A percentile compares a stretch with the other conserved stretches of the same genome.
phyloP scores from a whole-genome alignment of 768 basidiomycete genomes.

The Termitomyces heimii region DNA sequence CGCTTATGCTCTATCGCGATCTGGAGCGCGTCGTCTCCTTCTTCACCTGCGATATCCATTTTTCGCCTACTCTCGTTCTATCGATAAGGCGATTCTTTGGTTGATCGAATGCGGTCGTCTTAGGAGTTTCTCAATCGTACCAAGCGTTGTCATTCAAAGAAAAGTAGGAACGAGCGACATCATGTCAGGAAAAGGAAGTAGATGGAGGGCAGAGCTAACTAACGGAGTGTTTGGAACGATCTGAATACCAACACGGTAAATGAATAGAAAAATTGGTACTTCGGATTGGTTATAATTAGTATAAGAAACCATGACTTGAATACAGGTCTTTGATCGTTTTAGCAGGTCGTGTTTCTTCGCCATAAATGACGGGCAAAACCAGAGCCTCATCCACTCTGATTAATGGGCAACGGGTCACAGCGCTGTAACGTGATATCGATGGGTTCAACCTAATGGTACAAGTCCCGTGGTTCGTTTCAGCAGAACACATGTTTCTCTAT shows the following conservation, averaged over 20 bases:
- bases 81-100: constrained; percentile 72
- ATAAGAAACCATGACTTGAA: not conserved
- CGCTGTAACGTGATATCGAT: too few species aligned
- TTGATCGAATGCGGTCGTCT: constrained; percentile 51
- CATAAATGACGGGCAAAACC: too few species aligned
- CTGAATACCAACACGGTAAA: not conserved
- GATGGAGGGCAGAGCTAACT: constrained; percentile 46
- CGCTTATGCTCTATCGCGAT: constrained; percentile 56
- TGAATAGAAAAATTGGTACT: not conserved
- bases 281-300: not conserved
- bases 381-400: too few species aligned
- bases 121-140: constrained; percentile 58
- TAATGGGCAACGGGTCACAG: too few species aligned
- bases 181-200: constrained; percentile 41
- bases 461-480: too few species aligned
- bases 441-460: too few species aligned
- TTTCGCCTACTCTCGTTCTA: constrained; percentile 73
- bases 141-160: constrained; percentile 61
- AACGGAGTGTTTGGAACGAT: constrained; percentile 37
- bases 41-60: constrained; percentile 53
- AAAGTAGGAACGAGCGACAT: constrained; percentile 58
- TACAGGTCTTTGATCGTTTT: not conserved
- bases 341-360: too few species aligned
- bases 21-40: constrained; percentile 57
- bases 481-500: too few species aligned